Conservation (phyloP, 352 stramenopile genomes). For the Pythium rhizo-oryzae region DNA sequence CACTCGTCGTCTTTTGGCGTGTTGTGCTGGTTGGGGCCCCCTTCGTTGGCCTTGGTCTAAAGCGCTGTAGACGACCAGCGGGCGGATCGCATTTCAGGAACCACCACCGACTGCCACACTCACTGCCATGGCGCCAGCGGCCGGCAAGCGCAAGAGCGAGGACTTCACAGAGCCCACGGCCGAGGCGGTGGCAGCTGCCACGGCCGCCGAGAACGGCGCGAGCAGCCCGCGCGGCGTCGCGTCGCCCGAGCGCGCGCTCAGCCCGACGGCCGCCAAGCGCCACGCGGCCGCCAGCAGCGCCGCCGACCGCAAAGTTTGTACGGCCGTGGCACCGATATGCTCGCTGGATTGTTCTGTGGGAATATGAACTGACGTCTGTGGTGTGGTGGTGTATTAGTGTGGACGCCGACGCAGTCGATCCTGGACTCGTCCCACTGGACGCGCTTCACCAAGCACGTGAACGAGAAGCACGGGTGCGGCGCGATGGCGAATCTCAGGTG, state of each 20-base stretch:
- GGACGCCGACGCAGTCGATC: slow-evolving; percentile 49
- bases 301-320: slow-evolving; percentile 24
- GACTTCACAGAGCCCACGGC: slow-evolving; percentile 11
- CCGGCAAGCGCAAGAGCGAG: slow-evolving; percentile 32
- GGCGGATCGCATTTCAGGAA: background rate
- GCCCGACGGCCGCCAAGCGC: slow-evolving; percentile 17
- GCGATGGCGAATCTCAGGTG: background rate
- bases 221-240: slow-evolving; percentile 3
- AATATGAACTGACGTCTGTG: background rate
- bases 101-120: background rate
- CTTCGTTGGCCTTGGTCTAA: background rate
- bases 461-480: slow-evolving; percentile 48
- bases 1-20: slow-evolving; percentile 12
- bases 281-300: slow-evolving; percentile 10
- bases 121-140: slow-evolving; percentile 10
- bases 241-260: slow-evolving; percentile 11
- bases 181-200: background rate
- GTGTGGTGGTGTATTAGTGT: slow-evolving; percentile 38
- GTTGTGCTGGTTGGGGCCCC: background rate
- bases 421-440: slow-evolving; percentile 66
- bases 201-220: background rate
- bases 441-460: slow-evolving; percentile 66
- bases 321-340: background rate
- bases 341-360: background rate
- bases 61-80: slow-evolving; percentile 1